These are phyloP conservation scores for Verticillium zaregamsianum DNA, from an alignment of 2,329 filamentous ascomycete species.

Conservation along the genomic window DNA sequence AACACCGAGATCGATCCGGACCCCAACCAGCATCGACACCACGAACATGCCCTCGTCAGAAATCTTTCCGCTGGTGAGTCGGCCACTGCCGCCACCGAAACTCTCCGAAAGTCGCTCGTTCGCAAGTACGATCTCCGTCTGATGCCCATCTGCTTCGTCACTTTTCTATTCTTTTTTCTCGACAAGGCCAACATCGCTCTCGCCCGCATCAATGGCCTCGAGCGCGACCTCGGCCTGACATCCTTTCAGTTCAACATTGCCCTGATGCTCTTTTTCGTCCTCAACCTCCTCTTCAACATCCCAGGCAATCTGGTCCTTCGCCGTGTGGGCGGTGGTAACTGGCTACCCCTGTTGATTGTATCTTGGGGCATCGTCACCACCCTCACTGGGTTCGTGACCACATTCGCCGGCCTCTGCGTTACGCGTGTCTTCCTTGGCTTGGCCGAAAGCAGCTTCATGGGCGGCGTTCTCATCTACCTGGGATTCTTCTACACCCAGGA, in stretches of 20 bases:
- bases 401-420: constrained; percentile 15
- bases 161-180: constrained; percentile 12
- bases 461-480: constrained; percentile 18
- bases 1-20: not conserved
- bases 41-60: not conserved
- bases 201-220: constrained; percentile 14
- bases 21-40: not conserved
- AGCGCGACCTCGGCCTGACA: constrained; percentile 5
- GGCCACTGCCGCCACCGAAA: not conserved
- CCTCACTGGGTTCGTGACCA: constrained; percentile 16
- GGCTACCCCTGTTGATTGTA: constrained; percentile 14
- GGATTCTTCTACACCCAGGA: constrained; percentile 19
- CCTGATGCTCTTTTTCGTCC: constrained; percentile 17
- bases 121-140: constrained; percentile 12
- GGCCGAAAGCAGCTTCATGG: constrained; percentile 17
- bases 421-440: constrained; percentile 17
- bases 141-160: constrained; percentile 9
- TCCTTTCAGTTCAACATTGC: constrained; percentile 14
- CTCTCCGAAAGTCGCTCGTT: not conserved
- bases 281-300: constrained; percentile 18
- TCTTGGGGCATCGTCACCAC: constrained; percentile 17
- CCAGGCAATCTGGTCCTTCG: constrained; percentile 18
- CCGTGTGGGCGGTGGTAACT: constrained; percentile 14
- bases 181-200: constrained; percentile 14
- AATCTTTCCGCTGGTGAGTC: not conserved